phyloP scores from a whole-genome alignment of 2,329 filamentous ascomycete species.

The Aspergillus novofumigatus region DNA sequence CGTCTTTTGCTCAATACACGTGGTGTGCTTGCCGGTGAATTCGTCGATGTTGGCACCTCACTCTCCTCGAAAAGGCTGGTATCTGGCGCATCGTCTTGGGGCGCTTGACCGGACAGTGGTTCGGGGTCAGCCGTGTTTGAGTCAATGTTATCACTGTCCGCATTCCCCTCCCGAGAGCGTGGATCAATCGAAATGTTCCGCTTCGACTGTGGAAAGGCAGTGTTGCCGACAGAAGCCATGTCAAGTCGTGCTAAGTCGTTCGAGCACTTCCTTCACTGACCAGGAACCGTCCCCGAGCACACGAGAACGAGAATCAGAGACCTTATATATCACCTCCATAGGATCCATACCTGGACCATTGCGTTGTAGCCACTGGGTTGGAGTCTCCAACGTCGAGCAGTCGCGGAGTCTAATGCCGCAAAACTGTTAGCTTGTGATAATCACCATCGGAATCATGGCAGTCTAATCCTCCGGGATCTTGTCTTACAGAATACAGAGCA shows the following conservation, averaged over 20 bases:
- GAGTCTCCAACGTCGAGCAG: background rate
- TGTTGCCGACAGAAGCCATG: constrained; percentile 19
- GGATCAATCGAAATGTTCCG: constrained; percentile 18
- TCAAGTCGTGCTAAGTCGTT: background rate
- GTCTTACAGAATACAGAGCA: background rate
- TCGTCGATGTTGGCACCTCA: constrained; percentile 10
- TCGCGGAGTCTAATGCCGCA: background rate
- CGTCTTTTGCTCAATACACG: constrained; percentile 16
- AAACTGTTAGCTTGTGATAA: background rate
- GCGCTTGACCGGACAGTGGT: background rate
- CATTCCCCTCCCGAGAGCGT: constrained; percentile 4
- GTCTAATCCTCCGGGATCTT: background rate
- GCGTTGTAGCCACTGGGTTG: background rate
- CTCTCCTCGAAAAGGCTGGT: constrained; percentile 11
- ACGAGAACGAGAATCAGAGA: background rate
- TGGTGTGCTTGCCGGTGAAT: constrained; percentile 6
- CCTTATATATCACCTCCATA: background rate
- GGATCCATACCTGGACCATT: background rate
- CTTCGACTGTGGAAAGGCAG: constrained; percentile 17
- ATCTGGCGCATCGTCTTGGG: constrained; percentile 3
- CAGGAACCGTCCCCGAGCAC: background rate
- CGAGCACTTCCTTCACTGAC: background rate
- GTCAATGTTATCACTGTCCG: background rate
- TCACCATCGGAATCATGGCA: background rate
- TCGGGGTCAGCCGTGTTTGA: background rate